Conservation (phyloP, 2,329 filamentous ascomycete species). For the Cladosporium austrohemisphaericum region DNA sequence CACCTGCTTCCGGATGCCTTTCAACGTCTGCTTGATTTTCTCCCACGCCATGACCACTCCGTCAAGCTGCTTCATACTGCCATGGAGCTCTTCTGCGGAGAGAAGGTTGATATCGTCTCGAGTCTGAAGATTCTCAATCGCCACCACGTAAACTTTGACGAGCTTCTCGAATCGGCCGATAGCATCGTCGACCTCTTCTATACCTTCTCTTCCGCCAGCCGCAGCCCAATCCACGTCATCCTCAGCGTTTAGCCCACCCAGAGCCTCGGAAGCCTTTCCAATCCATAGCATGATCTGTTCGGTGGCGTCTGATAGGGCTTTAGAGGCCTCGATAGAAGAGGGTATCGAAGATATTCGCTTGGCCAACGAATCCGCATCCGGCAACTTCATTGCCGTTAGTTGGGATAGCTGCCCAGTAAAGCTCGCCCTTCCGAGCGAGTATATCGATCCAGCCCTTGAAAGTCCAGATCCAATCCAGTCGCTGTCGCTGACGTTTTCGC, state of each 20-base stretch:
- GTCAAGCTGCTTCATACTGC: conserved; percentile 85
- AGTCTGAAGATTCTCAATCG: conserved; percentile 86
- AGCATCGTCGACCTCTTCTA: conserved; percentile 64
- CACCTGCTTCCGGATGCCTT: conserved; percentile 80
- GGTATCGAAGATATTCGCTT: conserved; percentile 80
- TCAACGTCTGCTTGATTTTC: conserved; percentile 72
- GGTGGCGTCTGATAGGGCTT: conserved; percentile 77
- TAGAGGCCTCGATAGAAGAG: conserved; percentile 77
- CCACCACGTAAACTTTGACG: conserved; percentile 85
- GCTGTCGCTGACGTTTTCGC: conserved; percentile 47
- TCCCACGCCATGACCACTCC: conserved; percentile 79
- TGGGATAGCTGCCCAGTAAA: conserved; percentile 92
- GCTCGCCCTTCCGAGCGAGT: conserved; percentile 85
- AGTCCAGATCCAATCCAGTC: conserved; percentile 65
- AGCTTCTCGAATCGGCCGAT: conserved; percentile 82
- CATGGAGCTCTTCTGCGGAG: conserved; percentile 65
- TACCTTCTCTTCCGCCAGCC: conserved; percentile 77
- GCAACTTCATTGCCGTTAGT: conserved; percentile 83
- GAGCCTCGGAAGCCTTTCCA: conserved; percentile 81
- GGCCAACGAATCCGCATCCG: conserved; percentile 77
- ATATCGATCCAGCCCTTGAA: conserved; percentile 77
- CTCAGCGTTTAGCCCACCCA: conserved; percentile 84
- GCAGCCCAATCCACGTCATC: conserved; percentile 97
- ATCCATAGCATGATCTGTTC: conserved; percentile 96
- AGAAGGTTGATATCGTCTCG: conserved; percentile 72